These are phyloP conservation scores for Jatropha podagrica DNA, from an alignment of 441 rosid genomes.

Conservation along the genomic window DNA sequence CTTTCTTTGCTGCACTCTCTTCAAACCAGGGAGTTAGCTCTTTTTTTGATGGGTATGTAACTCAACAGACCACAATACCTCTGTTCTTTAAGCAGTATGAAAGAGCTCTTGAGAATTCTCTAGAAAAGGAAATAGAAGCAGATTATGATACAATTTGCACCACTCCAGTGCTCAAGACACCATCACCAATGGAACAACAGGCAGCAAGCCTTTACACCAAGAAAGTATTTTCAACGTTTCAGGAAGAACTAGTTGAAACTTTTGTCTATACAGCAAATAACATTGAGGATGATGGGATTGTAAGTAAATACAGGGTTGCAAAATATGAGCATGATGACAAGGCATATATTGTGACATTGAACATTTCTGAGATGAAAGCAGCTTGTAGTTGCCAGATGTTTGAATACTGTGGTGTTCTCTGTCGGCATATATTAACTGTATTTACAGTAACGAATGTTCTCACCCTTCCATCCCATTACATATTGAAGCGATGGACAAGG, in stretches of 20 bases:
- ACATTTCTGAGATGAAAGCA: conserved; percentile 48
- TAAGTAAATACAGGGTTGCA: conserved; percentile 51
- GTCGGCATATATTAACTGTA: conserved; percentile 65
- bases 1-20: conserved; percentile 63
- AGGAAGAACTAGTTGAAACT: conserved; percentile 74
- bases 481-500: conserved; percentile 62
- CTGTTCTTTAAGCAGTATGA: conserved; percentile 63
- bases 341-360: conserved; percentile 45
- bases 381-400: conserved; percentile 75
- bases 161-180: conserved; percentile 52
- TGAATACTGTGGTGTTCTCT: conserved; percentile 64
- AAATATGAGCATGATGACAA: conserved; percentile 64
- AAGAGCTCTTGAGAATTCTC: conserved; percentile 54
- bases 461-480: conserved; percentile 59
- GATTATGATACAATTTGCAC: conserved; percentile 59
- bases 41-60: conserved; percentile 61
- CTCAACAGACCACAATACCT: conserved; percentile 58
- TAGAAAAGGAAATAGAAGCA: conserved; percentile 60
- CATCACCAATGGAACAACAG: conserved; percentile 78
- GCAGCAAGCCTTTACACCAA: conserved; percentile 62
- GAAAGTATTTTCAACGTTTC: conserved; percentile 63
- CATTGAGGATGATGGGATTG: conserved; percentile 48
- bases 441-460: conserved; percentile 71
- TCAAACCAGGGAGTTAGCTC: conserved; percentile 52
- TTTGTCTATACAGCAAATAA: conserved; percentile 62